These are phyloP conservation scores for Clitoria ternatea DNA, from an alignment of 306 rosid genomes.

Conservation along the genomic window DNA sequence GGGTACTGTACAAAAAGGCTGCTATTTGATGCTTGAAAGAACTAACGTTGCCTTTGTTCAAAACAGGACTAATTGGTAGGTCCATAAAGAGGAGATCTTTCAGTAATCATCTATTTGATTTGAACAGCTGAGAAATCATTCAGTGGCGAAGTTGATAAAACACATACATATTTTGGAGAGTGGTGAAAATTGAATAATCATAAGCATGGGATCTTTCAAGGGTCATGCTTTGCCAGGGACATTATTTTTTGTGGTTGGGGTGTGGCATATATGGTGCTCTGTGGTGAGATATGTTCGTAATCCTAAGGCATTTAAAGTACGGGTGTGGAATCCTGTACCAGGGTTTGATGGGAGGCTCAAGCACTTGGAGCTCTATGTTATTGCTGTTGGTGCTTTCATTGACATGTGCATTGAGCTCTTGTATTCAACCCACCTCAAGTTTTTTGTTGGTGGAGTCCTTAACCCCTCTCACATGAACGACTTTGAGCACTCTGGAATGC, in stretches of 20 bases:
- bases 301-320: conserved; percentile 54
- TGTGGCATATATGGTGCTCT: conserved; percentile 89
- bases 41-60: conserved; percentile 12
- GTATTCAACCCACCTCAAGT: conserved; percentile 86
- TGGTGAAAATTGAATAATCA: neutral
- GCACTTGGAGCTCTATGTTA: conserved; percentile 77
- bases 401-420: conserved; percentile 89
- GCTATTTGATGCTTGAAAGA: conserved; percentile 17
- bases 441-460: conserved; percentile 63
- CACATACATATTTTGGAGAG: neutral
- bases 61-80: conserved; percentile 15
- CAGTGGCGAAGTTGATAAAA: conserved; percentile 3
- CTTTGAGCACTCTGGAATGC: conserved; percentile 97
- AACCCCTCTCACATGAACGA: conserved; percentile 92
- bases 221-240: conserved; percentile 97
- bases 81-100: conserved; percentile 14
- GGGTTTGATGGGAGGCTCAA: conserved; percentile 81
- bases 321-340: conserved; percentile 73
- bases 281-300: conserved; percentile 52
- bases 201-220: conserved; percentile 85
- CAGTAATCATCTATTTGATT: conserved; percentile 14
- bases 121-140: conserved; percentile 17
- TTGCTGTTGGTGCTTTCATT: conserved; percentile 71
- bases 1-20: conserved; percentile 1
- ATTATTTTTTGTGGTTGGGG: conserved; percentile 76